Evolutionary conservation across 805 yeast genomes (phyloP).

Genomic region (Pichia nanzhaoensis): DNA sequence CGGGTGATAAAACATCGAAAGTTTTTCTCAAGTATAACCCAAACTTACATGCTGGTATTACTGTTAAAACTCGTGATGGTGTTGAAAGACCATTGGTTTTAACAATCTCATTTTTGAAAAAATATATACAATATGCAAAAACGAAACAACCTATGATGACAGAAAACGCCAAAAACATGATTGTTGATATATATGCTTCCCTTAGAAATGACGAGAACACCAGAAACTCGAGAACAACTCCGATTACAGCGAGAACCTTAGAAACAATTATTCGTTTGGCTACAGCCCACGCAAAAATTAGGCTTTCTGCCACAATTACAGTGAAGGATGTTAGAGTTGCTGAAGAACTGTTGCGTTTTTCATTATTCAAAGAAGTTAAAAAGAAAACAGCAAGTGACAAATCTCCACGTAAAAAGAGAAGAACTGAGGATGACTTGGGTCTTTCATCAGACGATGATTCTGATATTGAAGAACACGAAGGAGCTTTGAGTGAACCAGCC

Average conservation of each 20-base stretch:
- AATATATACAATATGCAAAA: slow-evolving; percentile 91
- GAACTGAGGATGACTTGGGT: slow-evolving; percentile 12
- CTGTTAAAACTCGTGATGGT: slow-evolving; percentile 19
- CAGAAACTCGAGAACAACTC: slow-evolving; percentile 71
- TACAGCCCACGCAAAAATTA: slow-evolving; percentile 95
- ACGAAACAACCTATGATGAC: slow-evolving; percentile 80
- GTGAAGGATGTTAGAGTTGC: slow-evolving; percentile 80
- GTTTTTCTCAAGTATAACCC: slow-evolving; percentile 85
- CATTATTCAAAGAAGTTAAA: slow-evolving; percentile 65
- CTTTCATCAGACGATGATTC: slow-evolving; percentile 17
- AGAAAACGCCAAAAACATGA: slow-evolving; percentile 67
- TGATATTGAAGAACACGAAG: slow-evolving; percentile 16
- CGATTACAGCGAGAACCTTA: slow-evolving; percentile 96
- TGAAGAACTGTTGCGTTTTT: slow-evolving; percentile 74
- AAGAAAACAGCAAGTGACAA: slow-evolving; percentile 31
- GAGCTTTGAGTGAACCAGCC: neutral
- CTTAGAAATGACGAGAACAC: slow-evolving; percentile 68
- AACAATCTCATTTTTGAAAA: slow-evolving; percentile 78
- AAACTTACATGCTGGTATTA: slow-evolving; percentile 45
- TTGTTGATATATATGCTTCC: slow-evolving; percentile 72
- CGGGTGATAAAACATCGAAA: slow-evolving; percentile 43
- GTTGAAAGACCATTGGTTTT: slow-evolving; percentile 39
- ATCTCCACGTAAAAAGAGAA: slow-evolving; percentile 34
- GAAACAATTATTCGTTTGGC: slow-evolving; percentile 92
- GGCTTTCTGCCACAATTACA: slow-evolving; percentile 71